phyloP scores from a whole-genome alignment of 306 rosid genomes.

The Lathyrus sativus region DNA sequence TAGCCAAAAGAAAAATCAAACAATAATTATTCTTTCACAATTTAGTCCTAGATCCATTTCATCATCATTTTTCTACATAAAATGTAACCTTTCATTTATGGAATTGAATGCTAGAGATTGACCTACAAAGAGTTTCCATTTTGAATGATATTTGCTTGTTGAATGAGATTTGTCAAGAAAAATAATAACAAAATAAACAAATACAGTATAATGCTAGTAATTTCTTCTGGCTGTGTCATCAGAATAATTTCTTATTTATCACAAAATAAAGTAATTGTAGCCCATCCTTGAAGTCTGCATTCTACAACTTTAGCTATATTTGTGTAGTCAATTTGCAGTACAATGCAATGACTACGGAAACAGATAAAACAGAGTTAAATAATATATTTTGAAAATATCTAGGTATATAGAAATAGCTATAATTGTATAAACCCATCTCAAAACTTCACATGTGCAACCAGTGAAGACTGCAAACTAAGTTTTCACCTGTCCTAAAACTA shows the following conservation, averaged over 20 bases:
- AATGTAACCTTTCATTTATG: conserved; percentile 10
- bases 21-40: not conserved
- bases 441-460: conserved; percentile 10
- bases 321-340: conserved; percentile 33
- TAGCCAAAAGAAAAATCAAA: conserved; percentile 36
- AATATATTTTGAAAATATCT: conserved; percentile 11
- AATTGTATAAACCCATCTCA: conserved; percentile 14
- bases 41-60: conserved; percentile 13
- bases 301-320: conserved; percentile 18
- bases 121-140: conserved; percentile 1
- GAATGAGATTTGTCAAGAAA: not conserved
- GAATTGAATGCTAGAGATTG: conserved; percentile 18
- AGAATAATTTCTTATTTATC: conserved; percentile 17
- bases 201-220: not conserved
- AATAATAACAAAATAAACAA: conserved; percentile 1
- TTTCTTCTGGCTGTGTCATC: conserved; percentile 30
- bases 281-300: conserved; percentile 36
- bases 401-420: conserved; percentile 19
- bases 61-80: conserved; percentile 16
- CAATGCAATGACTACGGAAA: conserved; percentile 26
- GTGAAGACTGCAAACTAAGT: not conserved
- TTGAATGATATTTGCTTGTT: not conserved
- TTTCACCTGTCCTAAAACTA: not conserved
- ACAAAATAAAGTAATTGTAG: conserved; percentile 18
- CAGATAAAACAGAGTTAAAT: conserved; percentile 7